Percentiles rank a stretch among this genome's conserved stretches.
Evolutionary conservation across 2,329 filamentous ascomycete genomes (phyloP).

Genomic region (Fusarium albosuccineum): DNA sequence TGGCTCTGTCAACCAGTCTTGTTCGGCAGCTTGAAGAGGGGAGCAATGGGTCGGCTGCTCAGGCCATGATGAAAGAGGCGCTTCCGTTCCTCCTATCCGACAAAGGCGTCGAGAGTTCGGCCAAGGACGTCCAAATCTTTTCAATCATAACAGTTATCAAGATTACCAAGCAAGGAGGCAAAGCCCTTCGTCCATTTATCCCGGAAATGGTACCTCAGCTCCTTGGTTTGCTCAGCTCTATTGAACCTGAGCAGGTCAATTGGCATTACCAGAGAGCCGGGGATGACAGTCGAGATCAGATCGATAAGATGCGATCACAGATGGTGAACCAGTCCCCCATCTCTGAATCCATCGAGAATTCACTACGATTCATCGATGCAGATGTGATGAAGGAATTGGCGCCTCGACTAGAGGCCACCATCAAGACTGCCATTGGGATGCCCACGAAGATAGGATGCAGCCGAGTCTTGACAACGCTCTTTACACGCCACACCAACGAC

Average conservation of each 20-base stretch:
- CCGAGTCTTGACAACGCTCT: constrained; percentile 85
- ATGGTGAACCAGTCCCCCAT: constrained; percentile 89
- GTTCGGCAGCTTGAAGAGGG: constrained; percentile 88
- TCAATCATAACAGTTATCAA: constrained; percentile 86
- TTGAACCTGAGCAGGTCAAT: constrained; percentile 91
- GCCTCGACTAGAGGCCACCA: constrained; percentile 78
- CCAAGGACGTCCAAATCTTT: constrained; percentile 88
- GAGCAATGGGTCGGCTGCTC: constrained; percentile 76
- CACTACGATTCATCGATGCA: constrained; percentile 85
- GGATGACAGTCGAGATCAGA: constrained; percentile 87
- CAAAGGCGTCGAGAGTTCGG: constrained; percentile 89
- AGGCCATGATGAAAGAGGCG: constrained; percentile 85
- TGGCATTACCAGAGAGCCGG: constrained; percentile 93
- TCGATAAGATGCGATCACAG: constrained; percentile 87
- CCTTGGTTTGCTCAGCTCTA: constrained; percentile 83
- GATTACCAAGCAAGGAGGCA: constrained; percentile 90
- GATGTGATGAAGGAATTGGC: constrained; percentile 81
- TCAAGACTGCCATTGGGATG: constrained; percentile 89
- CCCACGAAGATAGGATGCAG: constrained; percentile 95
- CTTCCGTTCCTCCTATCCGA: constrained; percentile 91
- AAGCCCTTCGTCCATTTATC: constrained; percentile 82
- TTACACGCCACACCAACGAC: constrained; percentile 80
- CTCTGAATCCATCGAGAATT: constrained; percentile 91
- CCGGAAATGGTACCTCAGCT: constrained; percentile 85
- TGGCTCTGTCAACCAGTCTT: constrained; percentile 85